phyloP scores from a whole-genome alignment of 257 asterid species.

The Nicotiana paniculata region DNA sequence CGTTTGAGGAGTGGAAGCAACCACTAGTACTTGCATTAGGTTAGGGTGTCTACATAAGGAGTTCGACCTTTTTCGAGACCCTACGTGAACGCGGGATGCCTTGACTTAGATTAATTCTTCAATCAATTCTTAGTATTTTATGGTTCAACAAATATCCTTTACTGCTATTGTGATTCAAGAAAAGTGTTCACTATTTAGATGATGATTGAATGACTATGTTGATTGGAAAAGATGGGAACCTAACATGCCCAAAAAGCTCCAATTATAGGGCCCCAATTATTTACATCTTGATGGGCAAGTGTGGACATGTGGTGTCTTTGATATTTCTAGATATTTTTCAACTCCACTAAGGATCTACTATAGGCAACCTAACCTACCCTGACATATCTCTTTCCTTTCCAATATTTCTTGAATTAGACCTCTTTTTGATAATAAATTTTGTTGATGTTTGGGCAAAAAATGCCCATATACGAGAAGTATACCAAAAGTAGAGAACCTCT shows the following conservation, averaged over 20 bases:
- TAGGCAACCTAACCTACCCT: not conserved
- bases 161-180: not conserved
- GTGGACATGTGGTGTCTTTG: slow-evolving; percentile 2
- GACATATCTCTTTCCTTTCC: not conserved
- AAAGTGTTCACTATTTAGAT: not conserved
- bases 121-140: not conserved
- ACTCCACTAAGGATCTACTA: not conserved
- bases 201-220: not conserved
- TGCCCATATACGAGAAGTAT: too few species aligned
- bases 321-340: not conserved
- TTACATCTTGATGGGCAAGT: not conserved
- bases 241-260: slow-evolving; percentile 4
- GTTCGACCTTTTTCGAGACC: too few species aligned
- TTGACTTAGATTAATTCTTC: not conserved
- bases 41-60: too few species aligned
- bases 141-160: not conserved
- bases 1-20: too few species aligned
- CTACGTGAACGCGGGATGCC: too few species aligned
- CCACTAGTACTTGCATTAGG: too few species aligned
- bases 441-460: too few species aligned
- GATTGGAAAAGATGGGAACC: not conserved
- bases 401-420: not conserved
- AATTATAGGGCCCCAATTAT: not conserved
- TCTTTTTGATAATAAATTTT: not conserved
- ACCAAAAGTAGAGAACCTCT: too few species aligned